phyloP scores from a whole-genome alignment of 202 grass and related monocot genomes.

The Panicum hallii region DNA sequence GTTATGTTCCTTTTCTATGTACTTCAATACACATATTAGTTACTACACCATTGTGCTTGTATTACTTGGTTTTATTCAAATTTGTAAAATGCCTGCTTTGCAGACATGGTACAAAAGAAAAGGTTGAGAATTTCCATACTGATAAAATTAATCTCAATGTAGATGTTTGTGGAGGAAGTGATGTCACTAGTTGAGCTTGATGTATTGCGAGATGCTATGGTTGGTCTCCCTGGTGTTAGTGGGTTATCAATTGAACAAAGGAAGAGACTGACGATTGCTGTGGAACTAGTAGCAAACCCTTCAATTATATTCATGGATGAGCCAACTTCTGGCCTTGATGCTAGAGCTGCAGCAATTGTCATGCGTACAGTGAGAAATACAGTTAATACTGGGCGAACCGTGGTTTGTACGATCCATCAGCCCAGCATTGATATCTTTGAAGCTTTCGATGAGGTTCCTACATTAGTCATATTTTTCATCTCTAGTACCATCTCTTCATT shows the following conservation, averaged over 20 bases:
- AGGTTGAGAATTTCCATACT: not conserved
- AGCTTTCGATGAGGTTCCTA: constrained; percentile 81
- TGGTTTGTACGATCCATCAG: constrained; percentile 90
- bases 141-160: constrained; percentile 30
- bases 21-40: not conserved
- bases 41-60: not conserved
- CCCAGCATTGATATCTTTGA: constrained; percentile 94
- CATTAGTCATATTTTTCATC: constrained; percentile 22
- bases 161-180: constrained; percentile 86
- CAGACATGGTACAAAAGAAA: constrained; percentile 12
- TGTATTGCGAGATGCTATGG: constrained; percentile 61
- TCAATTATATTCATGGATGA: constrained; percentile 94
- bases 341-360: constrained; percentile 87
- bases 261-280: constrained; percentile 82
- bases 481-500: constrained; percentile 5
- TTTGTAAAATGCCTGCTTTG: not conserved
- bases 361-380: constrained; percentile 88
- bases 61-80: not conserved
- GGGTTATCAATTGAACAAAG: constrained; percentile 86
- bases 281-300: constrained; percentile 86
- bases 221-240: constrained; percentile 72
- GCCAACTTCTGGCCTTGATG: constrained; percentile 89
- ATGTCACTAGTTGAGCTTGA: constrained; percentile 84
- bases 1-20: not conserved
- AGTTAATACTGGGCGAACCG: constrained; percentile 84